Percentiles rank a stretch among this genome's conserved stretches.
Evolutionary conservation across 2,329 filamentous ascomycete genomes (phyloP).

Genomic region (Ceratocystis colombiana): DNA sequence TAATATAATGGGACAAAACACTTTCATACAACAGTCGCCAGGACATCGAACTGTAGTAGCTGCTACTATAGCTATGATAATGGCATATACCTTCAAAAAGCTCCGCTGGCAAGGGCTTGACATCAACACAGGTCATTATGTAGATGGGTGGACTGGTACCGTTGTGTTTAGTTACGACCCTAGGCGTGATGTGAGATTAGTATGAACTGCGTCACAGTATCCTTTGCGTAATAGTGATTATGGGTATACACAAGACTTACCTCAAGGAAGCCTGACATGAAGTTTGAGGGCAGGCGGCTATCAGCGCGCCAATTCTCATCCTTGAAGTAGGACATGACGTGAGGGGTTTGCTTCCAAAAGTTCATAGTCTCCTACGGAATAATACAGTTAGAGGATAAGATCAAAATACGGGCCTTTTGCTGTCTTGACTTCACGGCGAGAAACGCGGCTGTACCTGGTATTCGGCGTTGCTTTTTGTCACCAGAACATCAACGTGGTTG

Average conservation of each 20-base stretch:
- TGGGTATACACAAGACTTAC: constrained; percentile 41
- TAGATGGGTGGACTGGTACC: constrained; percentile 8
- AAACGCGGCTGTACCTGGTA: constrained; percentile 61
- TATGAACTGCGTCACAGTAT: background rate
- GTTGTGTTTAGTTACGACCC: constrained; percentile 45
- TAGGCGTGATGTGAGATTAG: constrained; percentile 28
- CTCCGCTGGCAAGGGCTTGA: constrained; percentile 11
- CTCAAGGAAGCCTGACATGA: constrained; percentile 93
- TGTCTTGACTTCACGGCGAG: background rate
- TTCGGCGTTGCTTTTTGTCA: constrained; percentile 85
- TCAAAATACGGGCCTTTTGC: background rate
- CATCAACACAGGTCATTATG: background rate
- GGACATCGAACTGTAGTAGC: constrained; percentile 13
- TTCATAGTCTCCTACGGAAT: constrained; percentile 80
- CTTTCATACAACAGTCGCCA: constrained; percentile 13
- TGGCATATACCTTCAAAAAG: constrained; percentile 12
- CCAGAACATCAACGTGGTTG: constrained; percentile 73
- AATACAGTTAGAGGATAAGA: constrained; percentile 1
- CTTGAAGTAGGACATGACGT: constrained; percentile 95
- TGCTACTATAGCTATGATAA: constrained; percentile 14
- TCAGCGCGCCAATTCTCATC: constrained; percentile 67
- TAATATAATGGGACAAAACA: constrained; percentile 9
- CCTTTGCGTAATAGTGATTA: background rate
- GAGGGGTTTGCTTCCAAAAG: constrained; percentile 95
- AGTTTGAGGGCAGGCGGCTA: constrained; percentile 71